Evolutionary conservation across 345 rosid species (phyloP), one percentile per base, ranked within the genome.

Genomic region (Acer negundo): DNA sequence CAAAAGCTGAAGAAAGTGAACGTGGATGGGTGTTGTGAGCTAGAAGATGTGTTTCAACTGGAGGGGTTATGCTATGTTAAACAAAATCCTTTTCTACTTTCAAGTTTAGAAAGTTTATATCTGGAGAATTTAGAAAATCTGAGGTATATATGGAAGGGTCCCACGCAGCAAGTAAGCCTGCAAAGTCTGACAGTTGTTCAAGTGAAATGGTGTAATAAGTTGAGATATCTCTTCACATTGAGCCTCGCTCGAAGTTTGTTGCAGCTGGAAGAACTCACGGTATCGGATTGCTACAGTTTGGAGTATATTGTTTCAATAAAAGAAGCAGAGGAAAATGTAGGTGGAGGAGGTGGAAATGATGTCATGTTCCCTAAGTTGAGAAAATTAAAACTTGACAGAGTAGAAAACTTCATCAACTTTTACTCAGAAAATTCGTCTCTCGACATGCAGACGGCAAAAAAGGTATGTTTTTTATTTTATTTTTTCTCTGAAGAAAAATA

Each of bases 11-110:
- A 79, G 46, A 1, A 15, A 13, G 69, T 68, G 24, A 10, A 0
- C 17, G 8, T 2, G 4, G 0, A 4, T n/a, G n/a, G 11, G 0
- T 79, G 81, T 53, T 8, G 61, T 42, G 22, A 2, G 20, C n/a
- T 79, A 44, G 20, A 49, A 75, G 56, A 40, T 7, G 70, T 79
- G 24, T 75, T 64, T 76, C 67, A 63, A n/a, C 13, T 75, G 0
- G 82, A 80, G n/a, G 71, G 46, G 44, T 8, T 20, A 4, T 0
- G 53, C 31, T 1, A 38, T n/a, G 7, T 19, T 19, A 35, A 47
- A 49, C 69, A 16, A 64, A 35, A 64, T 53, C 44, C 59, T 1
- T 38, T 38, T 49, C 44, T 44, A 24, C 72, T 62, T 6, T 62
- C 78, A 23, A 24, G 51, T 55, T 26, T 80, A 42, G 1, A 7